A percentile compares a stretch with the other conserved stretches of the same genome.
phyloP scores from a whole-genome alignment of 208 protist genomes.

The Acanthamoeba quina region DNA sequence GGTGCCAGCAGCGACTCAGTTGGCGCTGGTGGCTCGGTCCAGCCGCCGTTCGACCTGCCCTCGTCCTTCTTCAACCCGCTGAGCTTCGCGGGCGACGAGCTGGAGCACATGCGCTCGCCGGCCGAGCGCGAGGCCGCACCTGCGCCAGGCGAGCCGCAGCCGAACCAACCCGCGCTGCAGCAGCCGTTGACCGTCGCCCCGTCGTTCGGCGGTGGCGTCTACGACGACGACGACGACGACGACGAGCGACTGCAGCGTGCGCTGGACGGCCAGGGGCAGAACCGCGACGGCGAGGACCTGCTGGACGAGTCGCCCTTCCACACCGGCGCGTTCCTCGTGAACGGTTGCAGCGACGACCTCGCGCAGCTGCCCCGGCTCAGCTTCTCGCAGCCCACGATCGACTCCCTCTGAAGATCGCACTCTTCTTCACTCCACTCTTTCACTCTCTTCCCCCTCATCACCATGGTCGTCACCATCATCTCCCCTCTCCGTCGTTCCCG shows the following conservation, averaged over 20 bases:
- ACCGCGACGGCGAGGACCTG: neutral
- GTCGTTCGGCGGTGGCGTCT: neutral
- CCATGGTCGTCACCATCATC: too few relatives aligned
- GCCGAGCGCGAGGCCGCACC: neutral
- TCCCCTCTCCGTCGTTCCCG: too few relatives aligned
- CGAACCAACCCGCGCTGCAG: neutral
- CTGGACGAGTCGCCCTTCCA: neutral
- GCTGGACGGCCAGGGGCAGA: neutral
- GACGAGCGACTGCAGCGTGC: neutral
- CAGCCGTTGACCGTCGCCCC: neutral
- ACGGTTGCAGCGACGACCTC: neutral
- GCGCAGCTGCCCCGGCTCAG: too few relatives aligned
- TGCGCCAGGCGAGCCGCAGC: too few relatives aligned
- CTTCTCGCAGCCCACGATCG: neutral
- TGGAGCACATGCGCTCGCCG: neutral
- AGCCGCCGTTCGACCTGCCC: neutral
- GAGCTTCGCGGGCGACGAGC: neutral
- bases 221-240: too few relatives aligned
- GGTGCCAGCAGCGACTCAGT: neutral
- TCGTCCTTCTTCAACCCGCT: constrained; percentile 15
- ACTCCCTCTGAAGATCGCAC: neutral
- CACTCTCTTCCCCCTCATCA: too few relatives aligned
- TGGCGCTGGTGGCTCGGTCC: neutral
- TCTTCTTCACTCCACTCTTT: too few relatives aligned
- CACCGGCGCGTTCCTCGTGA: neutral